These are phyloP conservation scores for Linnemannia exigua DNA, from an alignment of 192 early-diverging fungal species.

Conservation along the genomic window DNA sequence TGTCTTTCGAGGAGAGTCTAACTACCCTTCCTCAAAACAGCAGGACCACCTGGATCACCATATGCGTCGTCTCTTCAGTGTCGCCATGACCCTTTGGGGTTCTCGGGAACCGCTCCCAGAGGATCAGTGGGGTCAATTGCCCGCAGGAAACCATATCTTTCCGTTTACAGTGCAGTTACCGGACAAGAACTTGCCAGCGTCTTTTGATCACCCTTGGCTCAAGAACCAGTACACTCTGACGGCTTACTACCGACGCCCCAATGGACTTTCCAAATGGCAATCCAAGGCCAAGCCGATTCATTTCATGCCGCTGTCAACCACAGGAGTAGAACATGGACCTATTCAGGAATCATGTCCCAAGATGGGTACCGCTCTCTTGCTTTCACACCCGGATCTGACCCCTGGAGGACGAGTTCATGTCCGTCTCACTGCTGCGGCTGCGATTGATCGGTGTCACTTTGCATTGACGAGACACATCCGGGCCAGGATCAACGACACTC, in stretches of 20 bases:
- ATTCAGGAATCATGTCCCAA: conserved; percentile 54
- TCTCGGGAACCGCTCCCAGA: conserved; percentile 41
- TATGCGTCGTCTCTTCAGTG: conserved; percentile 50
- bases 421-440: conserved; percentile 42
- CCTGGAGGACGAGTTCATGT: conserved; percentile 53
- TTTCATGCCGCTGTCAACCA: conserved; percentile 52
- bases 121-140: conserved; percentile 49
- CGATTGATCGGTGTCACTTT: conserved; percentile 55
- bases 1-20: conserved; percentile 53
- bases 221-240: conserved; percentile 57
- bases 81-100: conserved; percentile 57
- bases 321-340: conserved; percentile 52
- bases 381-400: conserved; percentile 45
- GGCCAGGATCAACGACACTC: conserved; percentile 53
- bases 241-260: conserved; percentile 53
- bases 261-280: conserved; percentile 55
- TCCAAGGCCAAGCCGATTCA: conserved; percentile 55
- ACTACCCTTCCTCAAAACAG: conserved; percentile 52
- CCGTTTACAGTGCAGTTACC: conserved; percentile 57
- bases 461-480: conserved; percentile 49
- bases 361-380: conserved; percentile 48
- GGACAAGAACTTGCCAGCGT: conserved; percentile 54
- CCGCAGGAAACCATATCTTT: conserved; percentile 53
- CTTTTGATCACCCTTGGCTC: conserved; percentile 58
- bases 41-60: conserved; percentile 56